Evolutionary conservation across 768 basidiomycete genomes (phyloP).

Genomic region (Amanita pallidorosea): DNA sequence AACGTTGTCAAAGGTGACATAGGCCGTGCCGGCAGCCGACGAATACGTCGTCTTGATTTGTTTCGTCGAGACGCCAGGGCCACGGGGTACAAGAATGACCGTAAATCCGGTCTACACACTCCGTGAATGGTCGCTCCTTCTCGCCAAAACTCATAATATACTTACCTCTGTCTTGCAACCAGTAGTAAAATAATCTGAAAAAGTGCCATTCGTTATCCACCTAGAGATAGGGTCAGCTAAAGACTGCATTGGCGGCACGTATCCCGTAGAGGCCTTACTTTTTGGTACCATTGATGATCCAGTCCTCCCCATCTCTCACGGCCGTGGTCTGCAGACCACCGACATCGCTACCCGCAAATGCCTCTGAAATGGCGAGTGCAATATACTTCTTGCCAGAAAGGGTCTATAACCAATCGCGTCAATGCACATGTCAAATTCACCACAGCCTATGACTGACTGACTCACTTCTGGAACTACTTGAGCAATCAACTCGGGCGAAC

Average conservation of each 20-base stretch:
- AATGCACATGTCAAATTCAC: neutral
- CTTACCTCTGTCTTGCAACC: slow-evolving; percentile 60
- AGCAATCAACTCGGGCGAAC: slow-evolving; percentile 58
- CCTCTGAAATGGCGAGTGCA: slow-evolving; percentile 86
- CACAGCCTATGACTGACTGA: neutral
- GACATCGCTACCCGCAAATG: slow-evolving; percentile 87
- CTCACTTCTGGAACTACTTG: slow-evolving; percentile 61
- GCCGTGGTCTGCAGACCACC: slow-evolving; percentile 80
- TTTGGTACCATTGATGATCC: slow-evolving; percentile 89
- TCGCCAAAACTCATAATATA: neutral
- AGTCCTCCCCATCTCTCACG: slow-evolving; percentile 72
- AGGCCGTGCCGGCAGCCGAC: slow-evolving; percentile 81
- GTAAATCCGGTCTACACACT: slow-evolving; percentile 50
- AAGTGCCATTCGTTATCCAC: slow-evolving; percentile 86
- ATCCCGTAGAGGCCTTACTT: slow-evolving; percentile 41
- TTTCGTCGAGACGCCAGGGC: slow-evolving; percentile 69
- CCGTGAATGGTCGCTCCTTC: neutral
- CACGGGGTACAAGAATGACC: slow-evolving; percentile 66
- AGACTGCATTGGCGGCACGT: neutral
- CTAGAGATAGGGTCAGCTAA: slow-evolving; percentile 26
- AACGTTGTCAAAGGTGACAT: slow-evolving; percentile 69
- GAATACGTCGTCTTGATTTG: slow-evolving; percentile 93
- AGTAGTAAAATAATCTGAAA: slow-evolving; percentile 80
- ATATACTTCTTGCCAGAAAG: slow-evolving; percentile 76
- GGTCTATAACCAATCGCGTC: slow-evolving; percentile 15